Percentiles rank a stretch among this genome's conserved stretches.
These are phyloP conservation scores for Stenogyne calaminthoides DNA, from an alignment of 305 asterid genomes.

Conservation along the genomic window DNA sequence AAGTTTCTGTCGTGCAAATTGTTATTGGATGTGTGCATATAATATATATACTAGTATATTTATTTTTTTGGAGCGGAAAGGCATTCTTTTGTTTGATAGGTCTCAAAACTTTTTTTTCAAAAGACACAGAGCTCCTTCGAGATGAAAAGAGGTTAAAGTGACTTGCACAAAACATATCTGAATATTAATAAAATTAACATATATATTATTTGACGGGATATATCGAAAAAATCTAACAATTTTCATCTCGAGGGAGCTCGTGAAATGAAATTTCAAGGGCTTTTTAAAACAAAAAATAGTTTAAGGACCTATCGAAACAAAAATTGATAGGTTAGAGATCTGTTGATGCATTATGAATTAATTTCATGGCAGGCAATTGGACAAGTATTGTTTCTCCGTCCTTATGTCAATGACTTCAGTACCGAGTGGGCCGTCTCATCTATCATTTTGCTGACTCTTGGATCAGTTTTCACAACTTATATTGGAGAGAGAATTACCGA, in stretches of 20 bases:
- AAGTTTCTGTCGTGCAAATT: background rate
- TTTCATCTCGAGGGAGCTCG: background rate
- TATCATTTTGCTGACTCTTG: conserved; percentile 71
- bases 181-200: too few relatives aligned
- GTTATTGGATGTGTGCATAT: background rate
- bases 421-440: conserved; percentile 87
- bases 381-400: conserved; percentile 88
- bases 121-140: too few relatives aligned
- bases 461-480: conserved; percentile 79
- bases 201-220: background rate
- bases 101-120: too few relatives aligned
- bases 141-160: background rate
- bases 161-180: too few relatives aligned
- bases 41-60: too few relatives aligned
- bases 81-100: too few relatives aligned
- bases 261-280: background rate
- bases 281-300: too few relatives aligned
- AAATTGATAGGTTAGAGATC: too few relatives aligned
- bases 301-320: background rate
- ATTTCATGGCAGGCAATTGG: conserved; percentile 81
- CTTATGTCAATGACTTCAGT: conserved; percentile 89
- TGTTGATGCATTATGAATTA: background rate
- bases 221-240: too few relatives aligned
- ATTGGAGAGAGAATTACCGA: conserved; percentile 90
- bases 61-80: too few relatives aligned